Conservation (phyloP, 192 early-diverging fungal species). For the Linnemannia exigua region DNA sequence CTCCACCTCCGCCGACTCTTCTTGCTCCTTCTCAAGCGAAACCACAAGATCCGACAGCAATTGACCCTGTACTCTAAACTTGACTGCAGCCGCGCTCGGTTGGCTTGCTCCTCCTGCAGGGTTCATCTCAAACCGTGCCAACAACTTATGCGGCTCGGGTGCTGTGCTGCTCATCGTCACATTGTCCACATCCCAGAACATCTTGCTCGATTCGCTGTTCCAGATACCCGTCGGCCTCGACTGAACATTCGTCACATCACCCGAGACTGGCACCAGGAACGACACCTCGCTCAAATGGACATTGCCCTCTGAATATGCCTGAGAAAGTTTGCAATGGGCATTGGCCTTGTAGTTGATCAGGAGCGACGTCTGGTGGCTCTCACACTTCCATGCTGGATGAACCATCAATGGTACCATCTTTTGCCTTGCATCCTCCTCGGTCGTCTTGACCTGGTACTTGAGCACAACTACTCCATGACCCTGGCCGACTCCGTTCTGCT, state of each 20-base stretch:
- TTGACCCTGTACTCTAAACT: conserved; percentile 50
- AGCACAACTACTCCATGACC: conserved; percentile 41
- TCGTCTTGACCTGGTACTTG: conserved; percentile 58
- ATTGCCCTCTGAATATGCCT: background rate
- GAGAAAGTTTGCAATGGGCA: conserved; percentile 37
- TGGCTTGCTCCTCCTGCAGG: conserved; percentile 51
- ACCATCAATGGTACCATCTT: conserved; percentile 47
- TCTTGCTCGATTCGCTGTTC: conserved; percentile 63
- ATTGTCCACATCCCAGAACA: conserved; percentile 65
- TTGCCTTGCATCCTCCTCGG: conserved; percentile 29
- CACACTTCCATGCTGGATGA: conserved; percentile 68
- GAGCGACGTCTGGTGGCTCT: conserved; percentile 61
- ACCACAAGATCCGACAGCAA: conserved; percentile 50
- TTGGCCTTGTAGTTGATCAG: conserved; percentile 65
- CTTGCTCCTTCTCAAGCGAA: conserved; percentile 20
- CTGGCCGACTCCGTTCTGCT: conserved; percentile 19
- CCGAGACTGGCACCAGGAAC: conserved; percentile 63
- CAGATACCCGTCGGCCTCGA: conserved; percentile 65
- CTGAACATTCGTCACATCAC: conserved; percentile 61
- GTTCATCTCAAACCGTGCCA: conserved; percentile 64
- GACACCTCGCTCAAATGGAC: conserved; percentile 54
- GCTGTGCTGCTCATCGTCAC: conserved; percentile 28
- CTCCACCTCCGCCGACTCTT: background rate
- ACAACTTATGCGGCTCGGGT: conserved; percentile 52
- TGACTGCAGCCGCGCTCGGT: conserved; percentile 55